Conservation (phyloP, 2,329 filamentous ascomycete species). For the Ophiostoma fasciatum region DNA sequence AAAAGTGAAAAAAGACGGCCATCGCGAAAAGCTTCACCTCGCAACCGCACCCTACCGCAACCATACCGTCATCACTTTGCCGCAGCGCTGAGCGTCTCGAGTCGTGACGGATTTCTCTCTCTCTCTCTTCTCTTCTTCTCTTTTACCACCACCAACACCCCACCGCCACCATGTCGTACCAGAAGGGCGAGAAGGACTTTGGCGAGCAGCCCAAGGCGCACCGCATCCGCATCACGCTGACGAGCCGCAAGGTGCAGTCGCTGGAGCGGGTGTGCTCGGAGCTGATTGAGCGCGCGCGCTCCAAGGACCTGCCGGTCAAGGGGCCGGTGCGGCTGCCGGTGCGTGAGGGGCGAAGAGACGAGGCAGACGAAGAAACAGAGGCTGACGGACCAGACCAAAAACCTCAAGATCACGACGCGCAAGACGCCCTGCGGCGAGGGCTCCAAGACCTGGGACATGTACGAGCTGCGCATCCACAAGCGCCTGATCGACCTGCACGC, state of each 20-base stretch:
- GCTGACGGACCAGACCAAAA: too few relatives aligned
- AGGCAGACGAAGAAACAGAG: too few relatives aligned
- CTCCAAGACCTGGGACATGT: conserved; percentile 90
- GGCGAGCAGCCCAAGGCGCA: conserved; percentile 54
- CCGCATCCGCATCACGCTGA: conserved; percentile 71
- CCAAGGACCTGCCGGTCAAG: conserved; percentile 97
- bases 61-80: conserved; percentile 14
- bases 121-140: not conserved
- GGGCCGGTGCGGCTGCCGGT: conserved; percentile 82
- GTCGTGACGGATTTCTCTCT: conserved; percentile 15
- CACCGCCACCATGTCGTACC: conserved; percentile 64
- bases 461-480: conserved; percentile 99
- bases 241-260: conserved; percentile 82
- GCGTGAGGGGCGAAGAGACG: too few relatives aligned
- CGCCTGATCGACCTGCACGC: conserved; percentile 93
- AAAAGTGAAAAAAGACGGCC: conserved; percentile 1
- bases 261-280: conserved; percentile 98
- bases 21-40: conserved; percentile 1
- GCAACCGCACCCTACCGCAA: not conserved
- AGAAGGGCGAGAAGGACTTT: conserved; percentile 90
- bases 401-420: conserved; percentile 88
- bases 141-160: conserved; percentile 1
- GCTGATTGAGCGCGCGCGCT: conserved; percentile 96
- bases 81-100: conserved; percentile 13
- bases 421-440: conserved; percentile 99